phyloP scores from a whole-genome alignment of 176 grass and related monocot species.

The Zizania latifolia region DNA sequence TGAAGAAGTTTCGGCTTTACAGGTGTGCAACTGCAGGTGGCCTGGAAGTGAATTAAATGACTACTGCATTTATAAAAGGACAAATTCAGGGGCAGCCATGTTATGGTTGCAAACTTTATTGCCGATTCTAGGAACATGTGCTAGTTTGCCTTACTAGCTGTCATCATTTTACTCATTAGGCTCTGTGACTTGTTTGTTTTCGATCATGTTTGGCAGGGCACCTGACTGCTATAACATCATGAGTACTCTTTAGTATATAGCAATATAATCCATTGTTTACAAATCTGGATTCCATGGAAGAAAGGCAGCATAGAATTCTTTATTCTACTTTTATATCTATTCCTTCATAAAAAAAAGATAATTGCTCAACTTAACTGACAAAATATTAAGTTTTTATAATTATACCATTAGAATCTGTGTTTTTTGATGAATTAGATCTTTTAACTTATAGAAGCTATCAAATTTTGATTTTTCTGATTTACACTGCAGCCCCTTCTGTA shows the following conservation, averaged over 20 bases:
- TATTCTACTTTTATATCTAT: background rate
- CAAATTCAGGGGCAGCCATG: slow-evolving; percentile 1
- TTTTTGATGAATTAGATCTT: background rate
- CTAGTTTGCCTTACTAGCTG: background rate
- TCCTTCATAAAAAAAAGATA: background rate
- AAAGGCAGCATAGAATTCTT: background rate
- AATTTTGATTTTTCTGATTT: background rate
- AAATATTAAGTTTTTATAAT: background rate
- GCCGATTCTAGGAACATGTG: background rate
- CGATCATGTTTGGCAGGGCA: background rate
- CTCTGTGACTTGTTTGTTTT: background rate
- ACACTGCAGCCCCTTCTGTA: background rate
- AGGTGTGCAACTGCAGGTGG: background rate
- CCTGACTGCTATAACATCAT: background rate
- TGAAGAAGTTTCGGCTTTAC: background rate
- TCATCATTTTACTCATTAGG: background rate
- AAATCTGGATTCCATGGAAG: background rate
- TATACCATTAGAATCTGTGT: background rate
- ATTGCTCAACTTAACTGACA: background rate
- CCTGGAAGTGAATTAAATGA: slow-evolving; percentile 27
- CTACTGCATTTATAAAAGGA: background rate
- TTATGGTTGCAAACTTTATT: background rate
- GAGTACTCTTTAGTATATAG: background rate
- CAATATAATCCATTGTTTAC: background rate
- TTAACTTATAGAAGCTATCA: background rate